A percentile compares a stretch with the other conserved stretches of the same genome.
Conservation (phyloP, 805 yeast genomes). For the Sungouiozyma intestinalis region DNA sequence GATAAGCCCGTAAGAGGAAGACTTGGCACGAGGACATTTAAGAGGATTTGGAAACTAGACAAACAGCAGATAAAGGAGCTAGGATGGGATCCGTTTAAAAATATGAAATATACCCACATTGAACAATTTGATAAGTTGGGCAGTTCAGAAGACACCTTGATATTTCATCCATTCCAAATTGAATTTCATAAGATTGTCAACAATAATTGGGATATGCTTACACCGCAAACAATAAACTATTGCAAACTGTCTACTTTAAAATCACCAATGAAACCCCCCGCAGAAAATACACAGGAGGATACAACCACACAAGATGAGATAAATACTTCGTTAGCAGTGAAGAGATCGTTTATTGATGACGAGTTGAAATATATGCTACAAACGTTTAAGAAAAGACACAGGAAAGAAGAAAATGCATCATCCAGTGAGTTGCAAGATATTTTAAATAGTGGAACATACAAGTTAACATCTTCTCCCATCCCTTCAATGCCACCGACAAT, state of each 20-base stretch:
- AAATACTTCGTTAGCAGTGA: conserved; percentile 13
- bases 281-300: too few species aligned
- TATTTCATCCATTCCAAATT: not conserved
- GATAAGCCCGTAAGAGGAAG: not conserved
- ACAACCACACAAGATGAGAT: not conserved
- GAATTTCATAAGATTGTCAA: not conserved
- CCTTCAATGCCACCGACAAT: not conserved
- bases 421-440: not conserved
- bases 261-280: too few species aligned
- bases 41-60: conserved; percentile 11
- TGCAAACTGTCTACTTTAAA: not conserved
- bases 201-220: not conserved
- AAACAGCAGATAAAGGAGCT: conserved; percentile 7
- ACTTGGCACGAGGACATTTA: not conserved
- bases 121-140: not conserved
- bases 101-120: not conserved
- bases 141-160: not conserved
- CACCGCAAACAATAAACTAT: not conserved
- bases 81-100: conserved; percentile 17
- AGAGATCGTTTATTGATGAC: conserved; percentile 17
- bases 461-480: not conserved
- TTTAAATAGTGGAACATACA: not conserved
- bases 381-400: conserved; percentile 5
- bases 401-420: not conserved
- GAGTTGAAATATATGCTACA: conserved; percentile 11